A percentile compares a stretch with the other conserved stretches of the same genome.
Conservation (phyloP, 1,284 basidiomycete genomes). For the Agaricales sp. region DNA sequence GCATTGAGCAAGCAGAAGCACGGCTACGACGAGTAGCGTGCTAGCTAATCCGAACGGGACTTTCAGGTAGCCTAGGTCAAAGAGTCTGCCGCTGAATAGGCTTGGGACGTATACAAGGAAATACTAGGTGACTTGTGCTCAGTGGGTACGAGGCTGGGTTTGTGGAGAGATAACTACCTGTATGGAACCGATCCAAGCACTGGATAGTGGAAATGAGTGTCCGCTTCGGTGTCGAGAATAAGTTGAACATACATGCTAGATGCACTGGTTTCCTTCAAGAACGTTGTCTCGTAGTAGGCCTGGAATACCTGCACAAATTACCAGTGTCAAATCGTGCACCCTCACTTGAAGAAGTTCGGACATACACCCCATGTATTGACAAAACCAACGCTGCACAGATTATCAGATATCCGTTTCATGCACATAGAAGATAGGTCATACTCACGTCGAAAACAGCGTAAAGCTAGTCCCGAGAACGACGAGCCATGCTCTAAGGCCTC, state of each 20-base stretch:
- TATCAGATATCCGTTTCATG: slow-evolving; percentile 4
- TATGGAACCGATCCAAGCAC: slow-evolving; percentile 50
- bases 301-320: slow-evolving; percentile 23
- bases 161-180: slow-evolving; percentile 23
- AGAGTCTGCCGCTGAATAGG: slow-evolving; percentile 30
- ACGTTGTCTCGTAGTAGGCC: slow-evolving; percentile 22
- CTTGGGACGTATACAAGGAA: slow-evolving; percentile 24
- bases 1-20: slow-evolving; percentile 37
- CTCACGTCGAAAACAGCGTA: not conserved
- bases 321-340: slow-evolving; percentile 6
- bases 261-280: slow-evolving; percentile 19
- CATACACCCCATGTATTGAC: slow-evolving; percentile 19
- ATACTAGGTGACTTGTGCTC: slow-evolving; percentile 10
- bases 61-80: slow-evolving; percentile 39
- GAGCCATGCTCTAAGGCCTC: slow-evolving; percentile 25
- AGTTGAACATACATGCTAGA: slow-evolving; percentile 28
- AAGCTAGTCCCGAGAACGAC: slow-evolving; percentile 16
- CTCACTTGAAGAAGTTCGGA: not conserved
- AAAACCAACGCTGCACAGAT: slow-evolving; percentile 23
- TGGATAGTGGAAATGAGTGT: slow-evolving; percentile 11
- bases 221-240: slow-evolving; percentile 4
- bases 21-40: slow-evolving; percentile 28
- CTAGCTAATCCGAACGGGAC: slow-evolving; percentile 29
- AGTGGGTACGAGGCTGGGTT: not conserved
- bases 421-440: not conserved